A percentile compares a stretch with the other conserved stretches of the same genome.
phyloP scores from a whole-genome alignment of 495 filamentous ascomycete genomes.

The Lophiotrema nucula region DNA sequence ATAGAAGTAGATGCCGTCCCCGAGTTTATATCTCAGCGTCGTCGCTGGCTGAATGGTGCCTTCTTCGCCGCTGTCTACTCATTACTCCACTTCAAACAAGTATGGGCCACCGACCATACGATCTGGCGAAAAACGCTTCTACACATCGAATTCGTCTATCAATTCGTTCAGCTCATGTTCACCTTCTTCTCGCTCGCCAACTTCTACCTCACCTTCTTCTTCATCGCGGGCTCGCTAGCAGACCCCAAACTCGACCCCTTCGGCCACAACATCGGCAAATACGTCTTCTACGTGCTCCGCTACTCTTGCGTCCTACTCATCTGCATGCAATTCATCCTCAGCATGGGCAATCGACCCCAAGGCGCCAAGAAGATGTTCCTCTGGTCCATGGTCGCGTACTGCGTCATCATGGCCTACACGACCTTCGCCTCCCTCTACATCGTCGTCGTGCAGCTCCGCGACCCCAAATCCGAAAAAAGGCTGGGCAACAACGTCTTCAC shows the following conservation, averaged over 20 bases:
- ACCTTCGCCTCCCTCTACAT: conserved; percentile 85
- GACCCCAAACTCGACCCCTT: conserved; percentile 84
- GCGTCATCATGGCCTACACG: conserved; percentile 94
- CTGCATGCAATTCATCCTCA: conserved; percentile 92
- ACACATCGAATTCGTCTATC: conserved; percentile 95
- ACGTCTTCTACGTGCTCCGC: conserved; percentile 82
- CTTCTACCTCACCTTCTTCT: conserved; percentile 98
- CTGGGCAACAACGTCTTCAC: conserved; percentile 87
- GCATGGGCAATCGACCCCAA: conserved; percentile 97
- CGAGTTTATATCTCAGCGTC: conserved; percentile 93
- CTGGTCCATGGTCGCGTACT: conserved; percentile 79
- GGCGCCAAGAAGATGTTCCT: conserved; percentile 92
- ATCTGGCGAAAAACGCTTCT: conserved; percentile 83
- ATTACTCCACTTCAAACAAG: conserved; percentile 86
- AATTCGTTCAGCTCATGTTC: conserved; percentile 85
- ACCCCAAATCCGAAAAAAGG: conserved; percentile 49
- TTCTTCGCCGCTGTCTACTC: conserved; percentile 99
- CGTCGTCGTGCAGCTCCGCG: conserved; percentile 71
- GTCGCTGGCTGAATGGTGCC: conserved; percentile 96
- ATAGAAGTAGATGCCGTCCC: conserved; percentile 62
- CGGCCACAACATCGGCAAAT: conserved; percentile 74
- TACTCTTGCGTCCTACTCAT: conserved; percentile 85
- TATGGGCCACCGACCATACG: conserved; percentile 94
- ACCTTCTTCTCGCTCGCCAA: conserved; percentile 98
- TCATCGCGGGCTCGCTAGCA: conserved; percentile 91